Evolutionary conservation across 2,329 filamentous ascomycete species (phyloP).

Genomic region (Colletotrichum endophyticum): DNA sequence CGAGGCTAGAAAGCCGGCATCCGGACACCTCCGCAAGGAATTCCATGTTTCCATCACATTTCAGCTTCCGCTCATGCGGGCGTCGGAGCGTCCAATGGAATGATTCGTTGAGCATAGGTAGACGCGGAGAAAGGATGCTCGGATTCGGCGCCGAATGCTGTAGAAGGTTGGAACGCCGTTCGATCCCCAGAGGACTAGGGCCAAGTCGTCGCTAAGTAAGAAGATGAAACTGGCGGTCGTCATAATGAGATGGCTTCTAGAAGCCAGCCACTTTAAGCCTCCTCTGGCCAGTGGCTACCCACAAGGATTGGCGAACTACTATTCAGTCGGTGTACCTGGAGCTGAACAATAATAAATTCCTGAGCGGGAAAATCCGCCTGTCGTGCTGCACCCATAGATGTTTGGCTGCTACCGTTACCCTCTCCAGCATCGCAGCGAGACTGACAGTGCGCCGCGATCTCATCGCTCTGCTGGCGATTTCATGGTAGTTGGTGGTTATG

Average conservation of each 20-base stretch:
- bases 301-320: neutral
- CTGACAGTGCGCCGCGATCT: neutral
- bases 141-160: neutral
- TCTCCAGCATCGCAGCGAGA: neutral
- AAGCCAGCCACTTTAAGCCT: neutral
- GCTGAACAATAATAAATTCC: neutral
- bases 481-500: neutral
- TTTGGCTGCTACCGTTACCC: neutral
- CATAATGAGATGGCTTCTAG: neutral
- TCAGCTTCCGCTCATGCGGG: neutral
- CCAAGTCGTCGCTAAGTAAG: neutral
- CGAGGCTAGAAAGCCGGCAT: neutral
- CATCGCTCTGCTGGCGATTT: neutral
- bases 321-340: neutral
- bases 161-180: slow-evolving; percentile 4
- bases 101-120: neutral
- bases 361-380: neutral
- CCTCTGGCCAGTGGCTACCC: neutral
- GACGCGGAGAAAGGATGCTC: neutral
- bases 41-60: neutral
- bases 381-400: neutral
- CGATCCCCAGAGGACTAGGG: neutral
- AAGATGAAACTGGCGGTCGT: slow-evolving; percentile 1
- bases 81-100: neutral
- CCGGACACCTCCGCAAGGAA: neutral